Evolutionary conservation across 2,329 filamentous ascomycete genomes (phyloP).

Genomic region (Alternaria triticina): DNA sequence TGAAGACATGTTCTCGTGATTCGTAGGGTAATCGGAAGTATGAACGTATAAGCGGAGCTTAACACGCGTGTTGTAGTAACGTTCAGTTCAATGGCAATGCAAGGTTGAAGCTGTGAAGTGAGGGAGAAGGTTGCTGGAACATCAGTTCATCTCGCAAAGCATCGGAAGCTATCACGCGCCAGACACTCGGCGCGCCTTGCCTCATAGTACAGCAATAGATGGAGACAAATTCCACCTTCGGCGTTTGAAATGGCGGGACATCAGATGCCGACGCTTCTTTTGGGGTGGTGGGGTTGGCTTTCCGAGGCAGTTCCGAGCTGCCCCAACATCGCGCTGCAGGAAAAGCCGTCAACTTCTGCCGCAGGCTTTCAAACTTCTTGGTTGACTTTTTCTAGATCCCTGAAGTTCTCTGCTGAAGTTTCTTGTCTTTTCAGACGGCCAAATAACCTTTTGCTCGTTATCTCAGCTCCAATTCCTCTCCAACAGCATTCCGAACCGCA

Average conservation of each 20-base stretch:
- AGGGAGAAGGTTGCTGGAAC: neutral
- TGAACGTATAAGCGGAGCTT: neutral
- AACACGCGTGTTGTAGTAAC: neutral
- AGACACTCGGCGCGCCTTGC: slow-evolving; percentile 25
- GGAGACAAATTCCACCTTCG: slow-evolving; percentile 39
- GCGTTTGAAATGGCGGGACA: slow-evolving; percentile 38
- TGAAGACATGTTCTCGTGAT: slow-evolving; percentile 24
- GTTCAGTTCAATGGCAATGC: neutral
- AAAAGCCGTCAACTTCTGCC: slow-evolving; percentile 8
- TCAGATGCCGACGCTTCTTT: slow-evolving; percentile 32
- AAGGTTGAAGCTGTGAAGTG: neutral
- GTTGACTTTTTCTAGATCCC: neutral
- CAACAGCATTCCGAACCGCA: slow-evolving; percentile 10
- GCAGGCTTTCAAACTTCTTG: neutral
- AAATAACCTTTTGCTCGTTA: neutral
- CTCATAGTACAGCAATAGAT: slow-evolving; percentile 28
- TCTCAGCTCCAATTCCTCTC: neutral
- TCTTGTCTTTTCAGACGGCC: neutral
- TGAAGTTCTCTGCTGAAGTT: neutral
- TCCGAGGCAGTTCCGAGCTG: slow-evolving; percentile 36
- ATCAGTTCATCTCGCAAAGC: slow-evolving; percentile 3
- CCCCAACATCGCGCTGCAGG: slow-evolving; percentile 11
- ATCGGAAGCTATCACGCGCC: slow-evolving; percentile 16
- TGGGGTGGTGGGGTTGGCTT: slow-evolving; percentile 28
- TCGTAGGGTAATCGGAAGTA: neutral